Evolutionary conservation across 768 basidiomycete species (phyloP), one percentile per base, ranked within the genome.

Genomic region (Suillus brevipes): DNA sequence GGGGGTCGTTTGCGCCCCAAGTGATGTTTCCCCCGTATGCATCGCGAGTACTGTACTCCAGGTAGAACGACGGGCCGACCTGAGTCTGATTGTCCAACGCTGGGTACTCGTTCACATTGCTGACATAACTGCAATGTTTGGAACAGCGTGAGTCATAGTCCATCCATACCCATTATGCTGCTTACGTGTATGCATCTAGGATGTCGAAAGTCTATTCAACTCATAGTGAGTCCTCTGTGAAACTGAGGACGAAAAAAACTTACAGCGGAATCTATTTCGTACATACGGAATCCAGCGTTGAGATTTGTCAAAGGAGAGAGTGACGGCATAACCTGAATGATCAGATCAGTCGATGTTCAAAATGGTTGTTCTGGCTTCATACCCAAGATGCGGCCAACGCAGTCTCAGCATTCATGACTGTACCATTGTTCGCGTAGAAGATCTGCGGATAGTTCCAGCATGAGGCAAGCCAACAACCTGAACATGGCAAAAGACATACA

Each of bases 101-200:
- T 4, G 83, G 79, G 77, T 80, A 91, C 0, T 85, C 70, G 65
- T 80, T 83, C 55, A 91, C 89, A 66, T 87, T 84, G 65, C 82
- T 83, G 67, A 80, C 80, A 89, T 89, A 91, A 13, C 89, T 91
- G 66, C 9, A 64, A 55, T 16, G n/a, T 53, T 28, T 43, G 16
- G 16, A 55, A 37, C 7, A 2, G 4, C 49, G 34, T 66, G 16
- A 37, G 14, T 28, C 3, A 31, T 23, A 28, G n/a, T 36, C 3
- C 5, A 18, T 8, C 57, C 38, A 61, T 2, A 40, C 45, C 28
- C 20, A 40, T 12, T 34, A 37, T 64, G 37, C 61, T 18, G 1
- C 85, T 73, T 73, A 90, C 87, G 90, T 92, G 71, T 90, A 85
- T 0, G 89, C 87, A 68, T 92, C 89, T 63, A 91, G 63, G 61